These are phyloP conservation scores for Penicillium cosmopolitanum DNA, from an alignment of 495 filamentous ascomycete genomes.

Conservation along the genomic window DNA sequence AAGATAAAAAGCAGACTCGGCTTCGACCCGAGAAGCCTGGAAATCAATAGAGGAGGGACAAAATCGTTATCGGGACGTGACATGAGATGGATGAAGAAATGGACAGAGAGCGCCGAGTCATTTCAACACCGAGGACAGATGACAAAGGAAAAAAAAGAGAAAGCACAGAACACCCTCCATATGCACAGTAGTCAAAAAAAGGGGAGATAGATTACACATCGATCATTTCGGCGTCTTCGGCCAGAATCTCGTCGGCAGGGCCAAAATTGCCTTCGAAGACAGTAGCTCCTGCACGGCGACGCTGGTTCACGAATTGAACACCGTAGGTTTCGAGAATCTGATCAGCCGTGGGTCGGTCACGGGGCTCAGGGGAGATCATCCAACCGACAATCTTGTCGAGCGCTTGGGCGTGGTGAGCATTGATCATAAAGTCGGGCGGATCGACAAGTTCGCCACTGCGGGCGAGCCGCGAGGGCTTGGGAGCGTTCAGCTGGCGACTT, in stretches of 20 bases:
- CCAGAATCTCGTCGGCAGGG: constrained; percentile 71
- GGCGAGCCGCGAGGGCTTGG: constrained; percentile 34
- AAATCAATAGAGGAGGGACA: constrained; percentile 27
- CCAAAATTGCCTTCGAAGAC: constrained; percentile 97
- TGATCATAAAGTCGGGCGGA: constrained; percentile 85
- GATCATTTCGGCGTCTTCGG: constrained; percentile 74
- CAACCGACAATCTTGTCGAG: constrained; percentile 82
- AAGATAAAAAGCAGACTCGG: constrained; percentile 27
- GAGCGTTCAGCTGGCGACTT: constrained; percentile 28
- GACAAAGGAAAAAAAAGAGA: constrained; percentile 40
- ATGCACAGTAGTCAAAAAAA: constrained; percentile 42
- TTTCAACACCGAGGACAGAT: constrained; percentile 36
- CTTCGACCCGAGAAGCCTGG: constrained; percentile 28
- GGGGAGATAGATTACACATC: constrained; percentile 58
- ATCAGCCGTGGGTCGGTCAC: constrained; percentile 71
- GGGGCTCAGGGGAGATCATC: constrained; percentile 82
- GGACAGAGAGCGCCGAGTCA: constrained; percentile 23
- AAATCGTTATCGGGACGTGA: constrained; percentile 29
- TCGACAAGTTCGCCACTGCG: constrained; percentile 69
- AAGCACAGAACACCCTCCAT: constrained; percentile 44
- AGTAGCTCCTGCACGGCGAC: constrained; percentile 81
- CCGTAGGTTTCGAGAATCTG: constrained; percentile 70
- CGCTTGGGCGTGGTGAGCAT: constrained; percentile 66
- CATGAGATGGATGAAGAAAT: constrained; percentile 25
- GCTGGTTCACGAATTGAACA: constrained; percentile 72